Evolutionary conservation across 2,329 filamentous ascomycete genomes (phyloP).

Genomic region (Penicillium fuscoglaucum): DNA sequence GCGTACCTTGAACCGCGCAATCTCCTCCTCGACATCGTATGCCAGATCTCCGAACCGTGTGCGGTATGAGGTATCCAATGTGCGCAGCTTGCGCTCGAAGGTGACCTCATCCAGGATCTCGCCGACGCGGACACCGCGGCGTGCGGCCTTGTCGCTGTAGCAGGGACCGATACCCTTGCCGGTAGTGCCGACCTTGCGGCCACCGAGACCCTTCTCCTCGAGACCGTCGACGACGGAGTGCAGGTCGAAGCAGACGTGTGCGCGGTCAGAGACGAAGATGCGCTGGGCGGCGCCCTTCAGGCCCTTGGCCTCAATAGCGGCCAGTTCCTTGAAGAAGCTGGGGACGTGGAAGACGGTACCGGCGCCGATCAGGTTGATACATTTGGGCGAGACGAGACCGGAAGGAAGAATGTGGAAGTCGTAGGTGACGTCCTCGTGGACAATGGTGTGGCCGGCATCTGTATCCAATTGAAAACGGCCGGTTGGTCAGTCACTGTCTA

Average conservation of each 20-base stretch:
- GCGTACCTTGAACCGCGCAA: constrained; percentile 56
- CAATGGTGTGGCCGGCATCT: constrained; percentile 52
- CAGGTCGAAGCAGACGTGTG: constrained; percentile 48
- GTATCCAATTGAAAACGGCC: constrained; percentile 2
- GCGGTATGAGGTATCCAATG: constrained; percentile 54
- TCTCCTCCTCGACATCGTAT: constrained; percentile 62
- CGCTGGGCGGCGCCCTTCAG: constrained; percentile 43
- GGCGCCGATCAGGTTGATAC: constrained; percentile 50
- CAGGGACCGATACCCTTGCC: constrained; percentile 57
- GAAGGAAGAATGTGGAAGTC: constrained; percentile 53
- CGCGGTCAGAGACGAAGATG: constrained; percentile 49
- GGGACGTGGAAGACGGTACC: constrained; percentile 51
- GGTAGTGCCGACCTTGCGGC: constrained; percentile 51
- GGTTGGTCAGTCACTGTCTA: constrained; percentile 12
- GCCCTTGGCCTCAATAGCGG: constrained; percentile 46
- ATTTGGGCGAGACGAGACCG: constrained; percentile 46
- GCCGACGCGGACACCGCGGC: constrained; percentile 59
- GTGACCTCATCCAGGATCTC: constrained; percentile 58
- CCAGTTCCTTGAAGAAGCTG: constrained; percentile 51
- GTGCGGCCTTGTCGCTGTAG: constrained; percentile 63
- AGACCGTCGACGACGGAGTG: constrained; percentile 49
- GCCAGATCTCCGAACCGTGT: constrained; percentile 60
- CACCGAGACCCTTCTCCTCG: constrained; percentile 47
- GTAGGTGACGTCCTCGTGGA: constrained; percentile 48
- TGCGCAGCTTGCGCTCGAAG: constrained; percentile 57